Evolutionary conservation across 805 yeast genomes (phyloP), one percentile per base, ranked within the genome.

Genomic region (Candida anglica): DNA sequence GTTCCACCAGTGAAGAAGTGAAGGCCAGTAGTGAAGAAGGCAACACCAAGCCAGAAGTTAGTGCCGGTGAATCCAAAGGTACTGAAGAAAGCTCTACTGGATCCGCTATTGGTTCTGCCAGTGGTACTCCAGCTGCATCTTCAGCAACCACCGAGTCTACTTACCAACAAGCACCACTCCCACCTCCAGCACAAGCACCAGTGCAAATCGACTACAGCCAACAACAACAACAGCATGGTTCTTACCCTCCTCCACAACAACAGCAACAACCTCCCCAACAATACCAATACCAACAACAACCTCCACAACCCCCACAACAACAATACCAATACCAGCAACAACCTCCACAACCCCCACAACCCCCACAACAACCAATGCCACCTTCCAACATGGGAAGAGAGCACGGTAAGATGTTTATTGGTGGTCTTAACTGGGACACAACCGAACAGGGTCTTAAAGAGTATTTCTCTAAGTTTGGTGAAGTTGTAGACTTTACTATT

Each of bases 401-500:
- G 49, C 80, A 80, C 43, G 94, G 95, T 35, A 88, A 88, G 56
- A 85, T 88, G 95, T 88, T 88, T 52, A 77, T 87, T 58, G 98
- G 98, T 43, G 98, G 98, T 32, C 77, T 91, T 49, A 93, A 91
- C 53, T 91, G 98, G 98, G 97, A 91, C 54, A 91, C 98, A 11
- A 81, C 89, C 10, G 98, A 91, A 53, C 95, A 88, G 42, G 77
- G 83, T 21, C 66, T 91, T 61, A 79, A 73, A 46, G 81, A 78
- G 36, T 91, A 91, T 57, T 91, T 91, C 56, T 67, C 81, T 30
- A 81, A 89, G 58, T 91, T 76, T 56, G 98, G 98, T 47, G 91
- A 83, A 43, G 89, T 91, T 35, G 56, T 77, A 27, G 97, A 89
- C 45, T 77, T 85, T 50, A 86, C 91, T 25, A 91, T 91, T 41